These are phyloP conservation scores for Xylaria sp. DNA, from an alignment of 2,329 filamentous ascomycete genomes.

Conservation along the genomic window DNA sequence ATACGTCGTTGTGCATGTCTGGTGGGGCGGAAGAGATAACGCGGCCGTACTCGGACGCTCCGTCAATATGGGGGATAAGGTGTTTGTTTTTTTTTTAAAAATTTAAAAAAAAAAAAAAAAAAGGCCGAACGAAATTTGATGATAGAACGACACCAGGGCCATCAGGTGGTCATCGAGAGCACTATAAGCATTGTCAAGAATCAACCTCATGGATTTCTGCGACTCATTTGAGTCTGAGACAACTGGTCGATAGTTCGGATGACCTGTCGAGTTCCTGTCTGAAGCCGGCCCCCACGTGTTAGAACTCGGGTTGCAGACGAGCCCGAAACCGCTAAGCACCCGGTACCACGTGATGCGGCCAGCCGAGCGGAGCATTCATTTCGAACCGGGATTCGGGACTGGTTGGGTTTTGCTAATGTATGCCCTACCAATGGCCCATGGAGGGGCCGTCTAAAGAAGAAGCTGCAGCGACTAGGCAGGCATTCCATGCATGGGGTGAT, in stretches of 20 bases:
- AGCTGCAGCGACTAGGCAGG: background rate
- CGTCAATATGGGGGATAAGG: too few species aligned
- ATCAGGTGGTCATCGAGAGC: too few species aligned
- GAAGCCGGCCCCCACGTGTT: conserved; percentile 2
- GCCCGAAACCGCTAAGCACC: background rate
- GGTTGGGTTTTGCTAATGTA: background rate
- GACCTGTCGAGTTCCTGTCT: background rate
- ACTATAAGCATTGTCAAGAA: too few species aligned
- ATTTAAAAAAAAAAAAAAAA: too few species aligned
- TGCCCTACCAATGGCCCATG: conserved; percentile 3
- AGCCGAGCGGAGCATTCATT: background rate
- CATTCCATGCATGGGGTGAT: conserved; percentile 1
- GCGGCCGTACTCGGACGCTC: too few species aligned
- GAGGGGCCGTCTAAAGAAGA: background rate
- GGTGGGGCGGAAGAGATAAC: background rate
- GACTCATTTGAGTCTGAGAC: too few species aligned
- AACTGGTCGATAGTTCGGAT: background rate
- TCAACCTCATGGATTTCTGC: too few species aligned
- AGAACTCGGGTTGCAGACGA: background rate
- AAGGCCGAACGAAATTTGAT: too few species aligned
- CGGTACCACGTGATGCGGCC: background rate
- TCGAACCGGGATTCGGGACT: background rate
- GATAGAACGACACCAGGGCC: too few species aligned
- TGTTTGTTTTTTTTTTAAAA: too few species aligned
- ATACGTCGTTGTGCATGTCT: background rate